Evolutionary conservation across 768 basidiomycete genomes (phyloP).

Genomic region (Kwoniella bestiolae): DNA sequence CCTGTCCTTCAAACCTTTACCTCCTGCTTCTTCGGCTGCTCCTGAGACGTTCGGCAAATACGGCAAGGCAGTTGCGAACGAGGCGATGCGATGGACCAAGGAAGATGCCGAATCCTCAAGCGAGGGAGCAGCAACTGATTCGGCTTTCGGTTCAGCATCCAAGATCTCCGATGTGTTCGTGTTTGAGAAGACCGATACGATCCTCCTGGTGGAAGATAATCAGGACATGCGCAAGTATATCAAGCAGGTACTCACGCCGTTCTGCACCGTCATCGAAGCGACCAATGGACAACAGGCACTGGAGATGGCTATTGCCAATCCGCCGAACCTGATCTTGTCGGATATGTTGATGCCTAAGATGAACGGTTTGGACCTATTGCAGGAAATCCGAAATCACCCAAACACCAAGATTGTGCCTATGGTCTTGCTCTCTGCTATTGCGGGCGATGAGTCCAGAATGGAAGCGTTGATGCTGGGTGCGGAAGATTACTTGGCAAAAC

Average conservation of each 20-base stretch:
- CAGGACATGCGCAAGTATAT: constrained; percentile 57
- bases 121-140: constrained; percentile 26
- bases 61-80: constrained; percentile 54
- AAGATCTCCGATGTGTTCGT: constrained; percentile 43
- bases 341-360: constrained; percentile 59
- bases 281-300: constrained; percentile 53
- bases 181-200: constrained; percentile 53
- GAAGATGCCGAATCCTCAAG: constrained; percentile 29
- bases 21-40: not conserved
- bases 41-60: constrained; percentile 39
- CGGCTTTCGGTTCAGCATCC: constrained; percentile 12
- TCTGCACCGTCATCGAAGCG: constrained; percentile 57
- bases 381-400: constrained; percentile 41
- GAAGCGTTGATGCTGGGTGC: constrained; percentile 59
- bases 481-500: constrained; percentile 59
- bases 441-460: constrained; percentile 57
- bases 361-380: constrained; percentile 45
- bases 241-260: constrained; percentile 54
- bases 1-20: constrained; percentile 11
- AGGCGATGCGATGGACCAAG: constrained; percentile 53
- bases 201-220: constrained; percentile 58
- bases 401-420: constrained; percentile 48
- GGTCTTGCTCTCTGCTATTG: constrained; percentile 56
- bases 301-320: constrained; percentile 39
- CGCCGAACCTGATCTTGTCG: constrained; percentile 56